phyloP scores from a whole-genome alignment of 169 alveolate species.

The Plasmodium berghei region DNA sequence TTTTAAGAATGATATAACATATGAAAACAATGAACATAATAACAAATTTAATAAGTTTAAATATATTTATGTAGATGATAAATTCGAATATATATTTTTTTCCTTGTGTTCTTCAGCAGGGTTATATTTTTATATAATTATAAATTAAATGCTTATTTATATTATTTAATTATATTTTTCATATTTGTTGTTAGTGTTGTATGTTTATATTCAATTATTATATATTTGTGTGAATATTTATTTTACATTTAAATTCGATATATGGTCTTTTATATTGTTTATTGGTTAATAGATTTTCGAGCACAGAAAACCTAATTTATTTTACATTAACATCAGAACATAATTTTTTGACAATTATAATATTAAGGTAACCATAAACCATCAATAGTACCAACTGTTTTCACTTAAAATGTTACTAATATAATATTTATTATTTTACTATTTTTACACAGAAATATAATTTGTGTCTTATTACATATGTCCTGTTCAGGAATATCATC shows the following conservation, averaged over 20 bases:
- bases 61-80: constrained; percentile 40
- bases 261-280: too few relatives aligned
- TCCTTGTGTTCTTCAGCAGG: constrained; percentile 76
- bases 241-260: not conserved
- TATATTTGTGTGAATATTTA: not conserved
- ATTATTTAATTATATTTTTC: not conserved
- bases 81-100: constrained; percentile 52
- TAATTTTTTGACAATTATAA: constrained; percentile 31
- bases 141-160: not conserved
- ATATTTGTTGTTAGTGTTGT: not conserved
- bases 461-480: constrained; percentile 71
- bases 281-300: constrained; percentile 44
- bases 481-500: constrained; percentile 67
- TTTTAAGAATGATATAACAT: constrained; percentile 5
- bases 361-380: constrained; percentile 36
- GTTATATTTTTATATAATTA: constrained; percentile 20
- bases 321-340: constrained; percentile 31
- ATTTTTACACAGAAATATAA: constrained; percentile 35
- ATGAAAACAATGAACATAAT: constrained; percentile 14
- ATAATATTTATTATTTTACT: constrained; percentile 1
- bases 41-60: constrained; percentile 15
- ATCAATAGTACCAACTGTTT: not conserved
- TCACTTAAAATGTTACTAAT: not conserved
- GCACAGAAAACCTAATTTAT: constrained; percentile 65
- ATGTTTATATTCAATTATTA: not conserved